Evolutionary conservation across 805 yeast species (phyloP), one percentile per base, ranked within the genome.

Genomic region (Starmerella bombi): DNA sequence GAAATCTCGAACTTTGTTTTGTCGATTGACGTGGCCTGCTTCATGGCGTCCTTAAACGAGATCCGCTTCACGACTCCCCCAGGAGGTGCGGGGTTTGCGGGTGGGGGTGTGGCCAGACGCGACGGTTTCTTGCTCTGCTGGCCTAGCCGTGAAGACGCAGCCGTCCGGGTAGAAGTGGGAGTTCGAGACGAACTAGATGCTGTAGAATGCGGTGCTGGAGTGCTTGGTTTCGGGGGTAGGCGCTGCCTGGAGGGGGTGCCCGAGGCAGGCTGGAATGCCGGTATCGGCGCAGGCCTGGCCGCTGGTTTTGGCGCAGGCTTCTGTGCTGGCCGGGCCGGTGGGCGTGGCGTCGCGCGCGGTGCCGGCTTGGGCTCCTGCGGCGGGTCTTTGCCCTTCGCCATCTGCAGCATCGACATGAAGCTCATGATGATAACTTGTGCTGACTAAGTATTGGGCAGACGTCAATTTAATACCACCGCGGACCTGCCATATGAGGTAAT

Each of bases 21-120:
- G 53, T 78, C 80, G 2, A 80, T 70, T 10, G 62, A 59, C 12
- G 70, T 70, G 0, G 88, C 91, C 54, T 73, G 72, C 52, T 72
- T 72, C 80, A 80, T 74, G 39, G 80, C 64, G 33, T 80, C 81
- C 41, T 67, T 69, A 54, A 77, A 80, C 15, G 75, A 72, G 56
- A 77, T 57, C 43, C 58, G 59, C 36, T 40, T 44, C 8, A 25
- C 3, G 25, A 15, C 6, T 8, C 15, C 16, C 3, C 33, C 21
- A 6, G 17, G 29, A 19, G 52, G 49, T 10, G 49, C 38, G 1
- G 40, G 34, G n/a, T 28, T 14, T 8, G 12, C 12, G 7, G 27
- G 7, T 23, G 27, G 12, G 7, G 27, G 27, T 23, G 7, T 23
- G 31, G 31, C 31, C 6, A 10, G 7, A 5, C 7, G 14, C 21